Conservation (phyloP, 169 alveolate genomes). For the Plasmodium berghei region DNA sequence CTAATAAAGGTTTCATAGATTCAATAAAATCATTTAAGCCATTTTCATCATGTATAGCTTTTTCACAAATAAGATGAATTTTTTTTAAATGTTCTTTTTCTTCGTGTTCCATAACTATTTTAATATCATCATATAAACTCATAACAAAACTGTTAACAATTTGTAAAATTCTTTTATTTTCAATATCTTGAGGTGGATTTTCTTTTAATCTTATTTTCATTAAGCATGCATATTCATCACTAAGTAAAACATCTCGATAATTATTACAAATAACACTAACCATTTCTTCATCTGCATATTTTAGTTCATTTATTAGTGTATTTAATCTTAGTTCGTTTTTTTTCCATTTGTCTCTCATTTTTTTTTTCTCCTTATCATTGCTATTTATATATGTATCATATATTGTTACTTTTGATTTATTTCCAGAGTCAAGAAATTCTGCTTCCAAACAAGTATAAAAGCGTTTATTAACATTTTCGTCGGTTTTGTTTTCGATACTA, state of each 20-base stretch:
- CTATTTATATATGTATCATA: slow-evolving; percentile 31
- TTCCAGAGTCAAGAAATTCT: slow-evolving; percentile 22
- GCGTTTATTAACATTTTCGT: slow-evolving; percentile 12
- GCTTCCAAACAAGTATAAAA: slow-evolving; percentile 45
- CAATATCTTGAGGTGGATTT: slow-evolving; percentile 23
- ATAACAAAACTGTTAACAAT: slow-evolving; percentile 75
- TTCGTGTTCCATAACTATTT: slow-evolving; percentile 69
- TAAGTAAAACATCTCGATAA: slow-evolving; percentile 65
- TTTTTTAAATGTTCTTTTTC: slow-evolving; percentile 79
- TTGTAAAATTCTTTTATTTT: slow-evolving; percentile 65
- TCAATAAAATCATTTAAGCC: slow-evolving; percentile 78
- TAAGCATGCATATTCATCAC: slow-evolving; percentile 70
- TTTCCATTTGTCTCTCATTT: slow-evolving; percentile 75
- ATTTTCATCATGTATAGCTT: slow-evolving; percentile 76
- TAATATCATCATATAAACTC: slow-evolving; percentile 80
- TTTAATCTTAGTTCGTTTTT: slow-evolving; percentile 64
- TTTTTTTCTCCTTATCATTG: slow-evolving; percentile 17
- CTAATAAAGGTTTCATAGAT: slow-evolving; percentile 79
- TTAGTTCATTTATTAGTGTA: slow-evolving; percentile 42
- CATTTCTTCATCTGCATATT: slow-evolving; percentile 55
- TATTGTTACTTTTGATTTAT: slow-evolving; percentile 11
- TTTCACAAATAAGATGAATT: slow-evolving; percentile 79
- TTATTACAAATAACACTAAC: slow-evolving; percentile 63
- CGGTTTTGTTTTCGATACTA: neutral
- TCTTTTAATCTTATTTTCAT: slow-evolving; percentile 48